A percentile compares a stretch with the other conserved stretches of the same genome.
phyloP scores from a whole-genome alignment of 768 basidiomycete genomes.

The Pisolithus sp. region DNA sequence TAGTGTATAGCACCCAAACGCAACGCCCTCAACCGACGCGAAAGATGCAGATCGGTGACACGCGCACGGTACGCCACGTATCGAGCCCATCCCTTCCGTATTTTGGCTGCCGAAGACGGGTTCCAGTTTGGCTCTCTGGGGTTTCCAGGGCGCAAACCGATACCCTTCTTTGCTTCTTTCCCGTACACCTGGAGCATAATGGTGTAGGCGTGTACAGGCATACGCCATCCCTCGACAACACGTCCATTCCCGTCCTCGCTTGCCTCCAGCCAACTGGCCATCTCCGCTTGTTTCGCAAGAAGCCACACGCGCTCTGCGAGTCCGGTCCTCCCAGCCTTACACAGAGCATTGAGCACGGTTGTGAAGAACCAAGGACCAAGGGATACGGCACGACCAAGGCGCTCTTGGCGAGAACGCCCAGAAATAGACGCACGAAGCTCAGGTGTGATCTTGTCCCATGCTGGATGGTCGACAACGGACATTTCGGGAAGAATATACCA shows the following conservation, averaged over 20 bases:
- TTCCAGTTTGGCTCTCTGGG: constrained; percentile 12
- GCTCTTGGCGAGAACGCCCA: constrained; percentile 22
- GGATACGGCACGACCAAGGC: constrained; percentile 35
- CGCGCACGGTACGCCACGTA: constrained; percentile 22
- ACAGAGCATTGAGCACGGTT: constrained; percentile 52
- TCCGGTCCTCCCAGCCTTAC: constrained; percentile 47
- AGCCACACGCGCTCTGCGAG: constrained; percentile 61
- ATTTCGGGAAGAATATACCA: constrained; percentile 54
- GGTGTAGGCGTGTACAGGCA: constrained; percentile 65
- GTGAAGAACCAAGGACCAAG: constrained; percentile 60
- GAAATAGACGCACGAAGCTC: constrained; percentile 22
- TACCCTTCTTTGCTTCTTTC: constrained; percentile 32
- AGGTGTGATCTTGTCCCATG: constrained; percentile 26
- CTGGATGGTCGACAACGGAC: constrained; percentile 31
- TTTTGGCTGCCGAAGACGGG: constrained; percentile 16
- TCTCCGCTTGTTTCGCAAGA: constrained; percentile 54
- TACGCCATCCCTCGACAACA: constrained; percentile 47
- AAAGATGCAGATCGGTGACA: constrained; percentile 14
- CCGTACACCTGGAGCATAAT: constrained; percentile 62
- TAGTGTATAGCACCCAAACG: constrained; percentile 28
- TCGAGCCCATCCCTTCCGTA: constrained; percentile 30
- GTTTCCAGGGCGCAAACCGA: constrained; percentile 9
- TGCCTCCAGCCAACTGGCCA: constrained; percentile 39
- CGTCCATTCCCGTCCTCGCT: constrained; percentile 16
- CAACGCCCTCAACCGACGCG: constrained; percentile 23